Conservation (phyloP, 352 stramenopile species). For the Phytophthora rubi region DNA sequence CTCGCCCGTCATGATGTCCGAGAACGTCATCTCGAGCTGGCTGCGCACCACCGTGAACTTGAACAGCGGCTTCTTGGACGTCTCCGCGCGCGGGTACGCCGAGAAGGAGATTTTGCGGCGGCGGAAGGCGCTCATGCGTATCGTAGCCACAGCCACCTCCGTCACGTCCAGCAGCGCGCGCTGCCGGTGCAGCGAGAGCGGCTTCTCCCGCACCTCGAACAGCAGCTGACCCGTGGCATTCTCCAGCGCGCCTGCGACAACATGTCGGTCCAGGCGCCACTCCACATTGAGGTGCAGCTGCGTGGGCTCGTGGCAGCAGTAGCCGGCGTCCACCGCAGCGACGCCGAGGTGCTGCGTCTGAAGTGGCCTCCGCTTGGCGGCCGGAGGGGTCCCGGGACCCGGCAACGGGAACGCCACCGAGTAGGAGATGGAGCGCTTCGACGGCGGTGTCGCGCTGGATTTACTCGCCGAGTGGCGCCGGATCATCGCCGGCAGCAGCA, state of each 20-base stretch:
- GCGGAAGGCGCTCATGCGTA: constrained; percentile 42
- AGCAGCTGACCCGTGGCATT: constrained; percentile 41
- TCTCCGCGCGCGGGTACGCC: constrained; percentile 24
- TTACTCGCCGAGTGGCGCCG: not conserved
- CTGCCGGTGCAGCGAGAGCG: constrained; percentile 44
- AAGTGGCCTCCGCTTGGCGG: constrained; percentile 29
- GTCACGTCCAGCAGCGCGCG: constrained; percentile 38
- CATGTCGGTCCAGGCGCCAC: constrained; percentile 34
- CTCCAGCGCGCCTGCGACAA: constrained; percentile 33
- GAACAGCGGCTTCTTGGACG: constrained; percentile 35
- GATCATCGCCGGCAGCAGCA: not conserved
- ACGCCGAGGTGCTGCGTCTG: constrained; percentile 41
- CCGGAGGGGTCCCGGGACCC: constrained; percentile 5
- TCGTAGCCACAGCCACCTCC: constrained; percentile 38
- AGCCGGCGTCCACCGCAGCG: constrained; percentile 40
- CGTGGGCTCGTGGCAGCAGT: constrained; percentile 43
- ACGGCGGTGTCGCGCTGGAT: not conserved
- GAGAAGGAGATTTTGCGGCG: constrained; percentile 39
- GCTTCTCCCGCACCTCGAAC: constrained; percentile 38
- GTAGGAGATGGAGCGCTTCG: constrained; percentile 17
- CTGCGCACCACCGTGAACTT: constrained; percentile 35
- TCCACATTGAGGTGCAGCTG: constrained; percentile 41
- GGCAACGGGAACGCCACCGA: constrained; percentile 22
- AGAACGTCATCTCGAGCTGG: constrained; percentile 41
- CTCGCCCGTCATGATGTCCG: constrained; percentile 44